Evolutionary conservation across 192 early-diverging fungal genomes (phyloP), one percentile per base, ranked within the genome.

Genomic region (Haplosporangium gracile): DNA sequence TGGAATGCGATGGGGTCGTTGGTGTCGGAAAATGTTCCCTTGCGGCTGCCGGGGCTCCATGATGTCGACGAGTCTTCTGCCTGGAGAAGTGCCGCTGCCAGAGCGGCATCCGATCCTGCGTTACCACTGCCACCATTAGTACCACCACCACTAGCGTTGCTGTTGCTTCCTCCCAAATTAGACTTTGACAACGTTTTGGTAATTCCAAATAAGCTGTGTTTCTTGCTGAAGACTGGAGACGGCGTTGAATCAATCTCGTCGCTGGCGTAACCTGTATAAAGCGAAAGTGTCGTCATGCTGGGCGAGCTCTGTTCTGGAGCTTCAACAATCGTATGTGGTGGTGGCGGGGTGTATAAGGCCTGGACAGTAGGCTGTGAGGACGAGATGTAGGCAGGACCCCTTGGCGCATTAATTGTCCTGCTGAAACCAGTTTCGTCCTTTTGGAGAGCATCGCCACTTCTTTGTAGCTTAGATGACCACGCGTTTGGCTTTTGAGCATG

Each of bases 21-120:
- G 11, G 38, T 29, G 20, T n/a, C 55, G 20, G 40, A 32, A 32
- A 49, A 55, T 7, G 22, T 53, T 26, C 20, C 29, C 29, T 47
- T 47, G 69, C 34, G 16, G 26, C 15, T 22, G 71, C 1, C 16
- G 15, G 26, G 24, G 22, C 36, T 73, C 38, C 49, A 29, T 18
- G 74, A 40, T 36, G 26, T 11, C 16, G 57, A 39, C 13, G 81
- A 72, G 5, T 85, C 83, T 29, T 85, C 83, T 5, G 74, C 78
- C 43, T 69, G 68, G 24, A 77, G 70, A 6, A 80, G 39, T 2
- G 78, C 83, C 9, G 74, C 83, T 16, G 83, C 78, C 55, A 80
- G 47, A 43, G 83, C 78, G 0, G 68, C 73, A 24, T 80, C 83
- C 10, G n/a, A 29, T 34, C 26, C 60, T 65, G 26, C 26, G 29